Conservation (phyloP, 106 monocot genomes). For the Allium sativum region DNA sequence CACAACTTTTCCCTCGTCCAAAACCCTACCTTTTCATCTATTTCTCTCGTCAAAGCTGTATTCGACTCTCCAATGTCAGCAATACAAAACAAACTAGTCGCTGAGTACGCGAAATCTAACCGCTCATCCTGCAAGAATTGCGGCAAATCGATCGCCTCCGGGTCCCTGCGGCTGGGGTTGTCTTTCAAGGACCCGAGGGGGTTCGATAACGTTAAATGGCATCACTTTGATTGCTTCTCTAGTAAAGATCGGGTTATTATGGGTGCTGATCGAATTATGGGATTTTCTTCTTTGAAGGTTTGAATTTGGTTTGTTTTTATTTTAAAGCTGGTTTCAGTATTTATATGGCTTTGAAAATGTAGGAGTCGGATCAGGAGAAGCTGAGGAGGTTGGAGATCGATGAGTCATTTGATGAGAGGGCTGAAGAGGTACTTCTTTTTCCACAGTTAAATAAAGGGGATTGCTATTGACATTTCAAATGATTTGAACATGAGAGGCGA, state of each 20-base stretch:
- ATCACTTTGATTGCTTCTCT: constrained; percentile 54
- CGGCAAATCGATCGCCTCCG: constrained; percentile 35
- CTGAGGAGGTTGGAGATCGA: constrained; percentile 34
- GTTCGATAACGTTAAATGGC: constrained; percentile 62
- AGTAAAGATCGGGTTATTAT: constrained; percentile 9
- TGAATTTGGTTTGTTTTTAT: no score
- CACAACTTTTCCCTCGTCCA: not conserved
- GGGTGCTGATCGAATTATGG: constrained; percentile 38
- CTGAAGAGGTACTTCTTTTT: no score
- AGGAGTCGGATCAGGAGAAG: constrained; percentile 56
- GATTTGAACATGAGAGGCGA: no score
- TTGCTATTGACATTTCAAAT: no score
- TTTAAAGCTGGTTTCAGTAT: no score
- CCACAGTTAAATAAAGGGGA: no score
- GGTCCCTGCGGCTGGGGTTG: constrained; percentile 44
- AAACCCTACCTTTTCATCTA: not conserved
- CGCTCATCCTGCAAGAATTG: constrained; percentile 79
- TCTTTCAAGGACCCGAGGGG: constrained; percentile 44
- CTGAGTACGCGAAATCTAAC: constrained; percentile 75
- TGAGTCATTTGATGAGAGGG: constrained; percentile 2
- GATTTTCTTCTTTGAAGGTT: constrained; percentile 58
- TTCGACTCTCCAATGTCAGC: not conserved
- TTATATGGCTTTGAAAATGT: not conserved
- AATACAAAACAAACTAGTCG: not conserved
- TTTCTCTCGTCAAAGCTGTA: not conserved